Conservation (phyloP, 2,329 filamentous ascomycete species). For the Fonsecaea multimorphosa region DNA sequence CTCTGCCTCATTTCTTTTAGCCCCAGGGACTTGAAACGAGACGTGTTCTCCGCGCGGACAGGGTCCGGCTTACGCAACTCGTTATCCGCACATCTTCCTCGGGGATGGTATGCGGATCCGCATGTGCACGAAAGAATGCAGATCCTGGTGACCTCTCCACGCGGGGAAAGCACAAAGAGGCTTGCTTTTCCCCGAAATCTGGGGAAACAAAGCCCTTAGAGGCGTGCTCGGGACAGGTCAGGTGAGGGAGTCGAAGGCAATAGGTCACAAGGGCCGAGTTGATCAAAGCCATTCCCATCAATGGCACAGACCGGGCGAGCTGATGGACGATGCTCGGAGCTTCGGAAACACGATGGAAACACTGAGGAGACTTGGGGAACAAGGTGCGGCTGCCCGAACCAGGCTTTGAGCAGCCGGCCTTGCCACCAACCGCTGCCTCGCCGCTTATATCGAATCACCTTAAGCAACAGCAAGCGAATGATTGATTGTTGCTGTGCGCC, state of each 20-base stretch:
- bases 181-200: neutral
- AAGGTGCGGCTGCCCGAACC: too few species aligned
- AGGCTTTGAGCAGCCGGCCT: too few species aligned
- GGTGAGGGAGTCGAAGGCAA: neutral
- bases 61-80: neutral
- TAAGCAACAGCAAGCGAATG: too few species aligned
- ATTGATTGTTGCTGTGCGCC: too few species aligned
- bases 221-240: neutral
- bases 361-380: too few species aligned
- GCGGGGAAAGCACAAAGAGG: constrained; percentile 10
- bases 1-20: neutral
- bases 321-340: neutral
- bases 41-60: neutral
- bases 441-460: too few species aligned
- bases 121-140: constrained; percentile 7
- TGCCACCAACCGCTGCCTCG: too few species aligned
- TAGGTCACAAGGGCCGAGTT: neutral
- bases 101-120: constrained; percentile 17
- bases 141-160: constrained; percentile 21
- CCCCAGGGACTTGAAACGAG: neutral
- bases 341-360: neutral
- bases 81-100: constrained; percentile 7
- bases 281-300: neutral
- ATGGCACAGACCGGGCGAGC: neutral
- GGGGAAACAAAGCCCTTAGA: neutral